Conservation (phyloP, 192 early-diverging fungal species). For the Coemansia sp. region DNA sequence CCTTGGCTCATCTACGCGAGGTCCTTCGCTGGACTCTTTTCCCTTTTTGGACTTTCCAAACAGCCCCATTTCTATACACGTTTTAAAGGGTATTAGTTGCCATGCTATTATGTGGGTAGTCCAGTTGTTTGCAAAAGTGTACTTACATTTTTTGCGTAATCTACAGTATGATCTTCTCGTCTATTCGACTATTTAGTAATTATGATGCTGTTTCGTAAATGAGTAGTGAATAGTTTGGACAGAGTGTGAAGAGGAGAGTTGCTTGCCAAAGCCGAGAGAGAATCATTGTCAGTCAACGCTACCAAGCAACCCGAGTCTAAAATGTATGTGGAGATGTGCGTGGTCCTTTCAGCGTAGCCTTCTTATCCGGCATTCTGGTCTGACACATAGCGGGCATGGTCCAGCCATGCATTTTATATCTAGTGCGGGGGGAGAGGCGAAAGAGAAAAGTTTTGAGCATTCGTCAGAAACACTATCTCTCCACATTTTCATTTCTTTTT, state of each 20-base stretch:
- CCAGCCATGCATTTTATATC: background rate
- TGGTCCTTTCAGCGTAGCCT: background rate
- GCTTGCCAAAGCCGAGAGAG: background rate
- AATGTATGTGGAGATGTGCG: background rate
- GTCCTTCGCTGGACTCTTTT: conserved; percentile 6
- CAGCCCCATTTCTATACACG: conserved; percentile 24
- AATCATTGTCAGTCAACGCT: background rate
- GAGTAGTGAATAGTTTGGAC: background rate
- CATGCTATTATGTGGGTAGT: background rate
- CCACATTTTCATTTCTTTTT: background rate
- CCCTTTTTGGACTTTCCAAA: conserved; percentile 35
- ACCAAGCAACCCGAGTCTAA: too few species aligned
- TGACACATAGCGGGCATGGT: background rate
- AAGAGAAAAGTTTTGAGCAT: background rate
- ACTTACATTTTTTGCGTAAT: background rate
- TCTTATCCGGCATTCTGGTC: background rate
- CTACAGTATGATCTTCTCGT: background rate
- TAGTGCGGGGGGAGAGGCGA: background rate
- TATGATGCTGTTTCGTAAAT: background rate
- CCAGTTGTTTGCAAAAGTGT: background rate
- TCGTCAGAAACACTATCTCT: background rate
- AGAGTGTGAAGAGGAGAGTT: background rate
- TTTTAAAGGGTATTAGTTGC: background rate
- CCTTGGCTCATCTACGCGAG: background rate
- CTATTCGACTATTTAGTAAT: background rate